Percentiles rank a stretch among this genome's conserved stretches.
Evolutionary conservation across 176 grass and related monocot species (phyloP).

Genomic region (Olyra latifolia): DNA sequence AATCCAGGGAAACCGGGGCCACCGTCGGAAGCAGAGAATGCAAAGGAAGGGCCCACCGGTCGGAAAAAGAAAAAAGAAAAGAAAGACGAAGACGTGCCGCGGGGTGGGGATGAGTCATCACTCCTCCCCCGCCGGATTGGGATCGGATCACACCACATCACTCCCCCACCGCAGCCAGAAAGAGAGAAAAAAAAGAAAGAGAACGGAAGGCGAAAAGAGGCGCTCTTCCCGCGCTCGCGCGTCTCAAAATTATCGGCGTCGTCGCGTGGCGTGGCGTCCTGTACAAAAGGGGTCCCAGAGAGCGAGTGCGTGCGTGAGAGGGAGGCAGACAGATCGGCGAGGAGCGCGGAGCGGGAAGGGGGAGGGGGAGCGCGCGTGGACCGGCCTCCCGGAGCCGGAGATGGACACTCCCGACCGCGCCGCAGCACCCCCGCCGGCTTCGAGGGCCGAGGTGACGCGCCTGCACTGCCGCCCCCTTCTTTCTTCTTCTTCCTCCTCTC

Average conservation of each 20-base stretch:
- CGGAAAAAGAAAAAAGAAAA: too few relatives aligned
- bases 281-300: constrained; percentile 3
- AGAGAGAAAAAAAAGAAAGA: not conserved
- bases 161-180: not conserved
- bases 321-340: not conserved
- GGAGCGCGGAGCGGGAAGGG: not conserved
- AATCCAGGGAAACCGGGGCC: too few relatives aligned
- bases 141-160: not conserved
- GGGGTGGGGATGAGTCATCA: too few relatives aligned
- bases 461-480: not conserved
- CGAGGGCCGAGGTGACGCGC: constrained; percentile 44
- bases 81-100: too few relatives aligned
- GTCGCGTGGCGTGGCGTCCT: not conserved
- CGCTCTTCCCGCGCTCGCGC: constrained; percentile 31
- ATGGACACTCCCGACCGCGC: constrained; percentile 86
- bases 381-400: not conserved
- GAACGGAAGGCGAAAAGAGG: not conserved
- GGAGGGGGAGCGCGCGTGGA: not conserved
- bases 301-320: not conserved
- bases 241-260: constrained; percentile 22
- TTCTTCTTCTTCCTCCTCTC: not conserved
- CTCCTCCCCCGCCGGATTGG: too few relatives aligned
- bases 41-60: too few relatives aligned
- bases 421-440: constrained; percentile 7
- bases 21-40: too few relatives aligned